Base-by-base conservation (phyloP, 768 basidiomycete genomes). In the Macrocybe gigantea region DNA sequence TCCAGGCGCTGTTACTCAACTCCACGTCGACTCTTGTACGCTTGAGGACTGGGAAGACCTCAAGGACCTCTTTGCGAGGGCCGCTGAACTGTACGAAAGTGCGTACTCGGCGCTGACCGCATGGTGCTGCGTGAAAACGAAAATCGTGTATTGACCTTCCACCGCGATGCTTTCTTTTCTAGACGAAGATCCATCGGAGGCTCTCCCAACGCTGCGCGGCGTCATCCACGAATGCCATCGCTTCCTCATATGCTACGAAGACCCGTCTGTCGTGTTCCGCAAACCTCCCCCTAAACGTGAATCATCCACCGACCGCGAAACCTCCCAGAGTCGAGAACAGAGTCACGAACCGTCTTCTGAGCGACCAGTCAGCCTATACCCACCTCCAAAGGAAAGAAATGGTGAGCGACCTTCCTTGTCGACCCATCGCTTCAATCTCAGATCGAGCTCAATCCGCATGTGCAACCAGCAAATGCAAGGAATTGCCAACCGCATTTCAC, bases 171-270 rank as follows among this genome's bases (percentile, higher is more conserved):
- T 38, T 6, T 32, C 13, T 33, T 12, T 40, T 45, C 36, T 49
- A 79, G 75, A 56, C 33, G 74, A 75, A 48, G 72, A 80, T 42
- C 60, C 71, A 12, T 53, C 60, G 36, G 77, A 79, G 42, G 73
- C 78, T 1, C 64, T 82, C 6, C 71, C 78, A 1, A 68, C 82
- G 7, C 63, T 85, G 38, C 74, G 83, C 31, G 82, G 75, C 5
- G 78, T 84, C 43, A 73, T 85, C 5, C 80, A 84, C 54, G 82
- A 83, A 60, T 84, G 80, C 60, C 78, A 82, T 61, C 74, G 79
- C n/a, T 81, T 83, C 53, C 67, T 82, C 47, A 53, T 70, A 30
- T 62, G 64, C 30, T 77, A 78, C 56, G 68, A 74, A 9, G 82
- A 86, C 53, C 83, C 81, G 1, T 79, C 78, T 14, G 63, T 71